Evolutionary conservation across 495 filamentous ascomycete species (phyloP).

Genomic region (Talaromyces liani): DNA sequence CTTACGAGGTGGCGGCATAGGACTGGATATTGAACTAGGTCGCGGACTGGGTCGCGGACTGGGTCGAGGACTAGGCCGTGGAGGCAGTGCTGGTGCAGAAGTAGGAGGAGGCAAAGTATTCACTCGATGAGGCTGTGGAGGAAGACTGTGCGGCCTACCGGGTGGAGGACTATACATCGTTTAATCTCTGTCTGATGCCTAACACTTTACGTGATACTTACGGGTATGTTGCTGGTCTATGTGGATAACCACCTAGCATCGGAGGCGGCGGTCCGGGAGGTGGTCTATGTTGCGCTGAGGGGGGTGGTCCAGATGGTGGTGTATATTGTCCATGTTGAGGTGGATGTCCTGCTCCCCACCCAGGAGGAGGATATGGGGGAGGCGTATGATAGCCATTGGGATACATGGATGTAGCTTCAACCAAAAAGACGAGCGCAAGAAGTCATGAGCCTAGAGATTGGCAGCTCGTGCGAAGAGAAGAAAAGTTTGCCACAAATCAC

Average conservation of each 20-base stretch:
- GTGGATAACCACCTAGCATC: not conserved
- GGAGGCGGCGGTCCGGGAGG: not conserved
- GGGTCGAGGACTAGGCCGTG: not conserved
- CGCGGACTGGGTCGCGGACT: not conserved
- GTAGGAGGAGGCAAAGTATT: conserved; percentile 1
- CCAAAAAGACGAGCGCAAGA: not conserved
- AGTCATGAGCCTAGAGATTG: not conserved
- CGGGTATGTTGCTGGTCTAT: not conserved
- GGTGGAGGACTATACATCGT: not conserved
- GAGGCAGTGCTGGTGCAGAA: not conserved
- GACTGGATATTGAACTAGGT: not conserved
- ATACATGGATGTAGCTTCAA: not conserved
- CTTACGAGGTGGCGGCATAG: not conserved
- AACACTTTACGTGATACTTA: not conserved
- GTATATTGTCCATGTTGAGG: not conserved
- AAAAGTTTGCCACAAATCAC: not conserved
- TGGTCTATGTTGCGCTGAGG: not conserved
- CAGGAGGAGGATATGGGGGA: conserved; percentile 3
- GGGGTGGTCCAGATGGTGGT: not conserved
- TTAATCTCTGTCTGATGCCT: not conserved
- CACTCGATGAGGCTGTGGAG: not conserved
- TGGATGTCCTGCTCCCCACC: conserved; percentile 5
- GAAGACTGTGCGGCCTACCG: conserved; percentile 3
- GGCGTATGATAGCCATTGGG: conserved; percentile 4
- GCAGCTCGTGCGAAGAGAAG: not conserved